Base-by-base conservation (phyloP, 371 early-diverging fungal species). In the Apophysomyces ossiformis region DNA sequence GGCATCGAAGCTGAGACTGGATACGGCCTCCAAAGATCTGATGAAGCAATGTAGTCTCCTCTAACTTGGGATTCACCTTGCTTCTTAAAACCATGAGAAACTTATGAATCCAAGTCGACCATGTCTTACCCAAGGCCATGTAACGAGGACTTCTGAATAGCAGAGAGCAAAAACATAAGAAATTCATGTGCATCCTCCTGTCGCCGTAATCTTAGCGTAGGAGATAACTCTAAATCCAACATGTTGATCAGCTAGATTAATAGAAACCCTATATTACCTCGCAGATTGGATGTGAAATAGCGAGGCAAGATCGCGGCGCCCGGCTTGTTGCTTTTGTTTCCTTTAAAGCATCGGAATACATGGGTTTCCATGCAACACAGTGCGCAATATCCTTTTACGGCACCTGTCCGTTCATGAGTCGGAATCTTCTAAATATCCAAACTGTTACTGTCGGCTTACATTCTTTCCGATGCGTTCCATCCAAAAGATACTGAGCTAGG, bases 101-200 rank as follows among this genome's bases (percentile, higher is more conserved):
- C 68, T 43, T 1, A 45, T 35, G 5, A 35, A 54, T 11, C 54
- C 36, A 26, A 43, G 21, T 18, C 18, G 4, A n/a, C 38, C n/a
- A 16, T 16, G 21, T 50, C 71, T 66, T 77, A 73, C 77, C 68
- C 68, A 18, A 67, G 57, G 44, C 68, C 68, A 35, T 67, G 58
- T 13, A 73, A 50, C 18, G 67, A 50, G 4, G 69, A 57, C 32
- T 77, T 77, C 57, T 79, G 76, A 1, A 77, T 68, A 2, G 77
- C 69, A 43, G 92, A 92, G 5, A 96, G 69, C n/a, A 96, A 69
- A 62, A 87, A 86, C 54, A 94, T 81, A 35, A 92, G 74, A 65
- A 96, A 93, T 77, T 96, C 97, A 73, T 96, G 96, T 7, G 96
- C 87, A 68, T 96, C 97, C 64, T 96, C 97, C 72, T 96, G 96